phyloP scores from a whole-genome alignment of 1,284 basidiomycete species.

The Fomitopsis betulina region DNA sequence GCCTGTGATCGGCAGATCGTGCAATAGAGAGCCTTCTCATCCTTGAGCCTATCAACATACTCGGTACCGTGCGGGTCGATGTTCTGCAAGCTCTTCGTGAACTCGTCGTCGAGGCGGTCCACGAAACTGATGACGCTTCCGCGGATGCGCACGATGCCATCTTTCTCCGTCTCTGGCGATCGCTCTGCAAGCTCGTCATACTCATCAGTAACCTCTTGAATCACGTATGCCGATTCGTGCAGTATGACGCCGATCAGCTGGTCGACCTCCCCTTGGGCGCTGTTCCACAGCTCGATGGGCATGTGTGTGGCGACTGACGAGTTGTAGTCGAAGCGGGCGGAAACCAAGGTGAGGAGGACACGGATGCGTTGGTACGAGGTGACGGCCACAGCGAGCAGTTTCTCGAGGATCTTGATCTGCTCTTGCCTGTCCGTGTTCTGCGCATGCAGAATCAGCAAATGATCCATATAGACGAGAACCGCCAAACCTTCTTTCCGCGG shows the following conservation, averaged over 20 bases:
- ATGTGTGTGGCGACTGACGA: slow-evolving; percentile 84
- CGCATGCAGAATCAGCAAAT: background rate
- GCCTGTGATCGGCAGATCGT: slow-evolving; percentile 91
- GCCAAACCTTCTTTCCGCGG: slow-evolving; percentile 86
- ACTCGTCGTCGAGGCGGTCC: slow-evolving; percentile 97
- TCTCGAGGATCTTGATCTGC: slow-evolving; percentile 89
- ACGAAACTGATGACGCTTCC: slow-evolving; percentile 94
- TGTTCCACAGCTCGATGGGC: slow-evolving; percentile 90
- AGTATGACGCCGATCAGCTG: slow-evolving; percentile 79
- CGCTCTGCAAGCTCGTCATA: slow-evolving; percentile 93
- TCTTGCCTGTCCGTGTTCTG: slow-evolving; percentile 96
- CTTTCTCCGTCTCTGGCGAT: slow-evolving; percentile 66
- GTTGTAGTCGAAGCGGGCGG: slow-evolving; percentile 97
- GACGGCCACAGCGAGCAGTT: slow-evolving; percentile 82
- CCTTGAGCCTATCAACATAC: slow-evolving; percentile 93
- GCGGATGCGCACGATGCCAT: slow-evolving; percentile 73
- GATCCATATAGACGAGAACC: background rate
- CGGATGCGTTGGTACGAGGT: slow-evolving; percentile 93
- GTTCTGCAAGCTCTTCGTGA: slow-evolving; percentile 96
- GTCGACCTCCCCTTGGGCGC: slow-evolving; percentile 87
- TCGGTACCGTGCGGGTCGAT: slow-evolving; percentile 98
- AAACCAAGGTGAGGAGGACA: slow-evolving; percentile 90
- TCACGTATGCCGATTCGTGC: slow-evolving; percentile 68
- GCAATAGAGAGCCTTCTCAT: slow-evolving; percentile 92
- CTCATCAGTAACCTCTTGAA: slow-evolving; percentile 87